Evolutionary conservation across 2,329 filamentous ascomycete species (phyloP).

Genomic region (Amauroascus verrucosus): DNA sequence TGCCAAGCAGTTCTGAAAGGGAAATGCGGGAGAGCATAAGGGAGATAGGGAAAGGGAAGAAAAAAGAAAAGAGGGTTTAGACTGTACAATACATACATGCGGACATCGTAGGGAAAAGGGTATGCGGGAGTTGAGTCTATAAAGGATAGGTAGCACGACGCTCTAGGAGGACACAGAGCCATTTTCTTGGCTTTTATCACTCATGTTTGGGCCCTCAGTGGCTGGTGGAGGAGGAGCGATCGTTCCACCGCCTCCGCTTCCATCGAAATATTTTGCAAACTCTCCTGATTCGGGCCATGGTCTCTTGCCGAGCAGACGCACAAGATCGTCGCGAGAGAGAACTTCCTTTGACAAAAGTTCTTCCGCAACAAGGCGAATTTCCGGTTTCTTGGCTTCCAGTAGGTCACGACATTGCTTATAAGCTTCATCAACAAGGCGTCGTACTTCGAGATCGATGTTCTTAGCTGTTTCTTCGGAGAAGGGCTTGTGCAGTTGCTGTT

Average conservation of each 20-base stretch:
- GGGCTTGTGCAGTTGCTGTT: conserved; percentile 79
- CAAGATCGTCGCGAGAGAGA: conserved; percentile 81
- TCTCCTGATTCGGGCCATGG: conserved; percentile 79
- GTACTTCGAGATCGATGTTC: conserved; percentile 83
- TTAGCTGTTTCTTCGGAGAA: conserved; percentile 92
- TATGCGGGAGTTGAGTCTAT: conserved; percentile 2
- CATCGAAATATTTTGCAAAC: conserved; percentile 86
- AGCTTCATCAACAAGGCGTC: conserved; percentile 81
- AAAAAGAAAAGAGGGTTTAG: conserved; percentile 6
- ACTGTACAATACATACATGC: conserved; percentile 9
- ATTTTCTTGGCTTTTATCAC: background rate
- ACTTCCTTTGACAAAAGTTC: conserved; percentile 89
- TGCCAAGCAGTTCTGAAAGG: background rate
- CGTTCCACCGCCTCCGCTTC: conserved; percentile 33
- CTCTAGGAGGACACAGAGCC: background rate
- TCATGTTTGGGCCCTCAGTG: conserved; percentile 9
- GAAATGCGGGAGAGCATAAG: background rate
- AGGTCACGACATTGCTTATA: conserved; percentile 84
- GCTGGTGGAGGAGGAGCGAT: conserved; percentile 17
- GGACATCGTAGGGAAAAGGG: background rate
- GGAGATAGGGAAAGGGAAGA: background rate
- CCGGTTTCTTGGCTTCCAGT: conserved; percentile 71
- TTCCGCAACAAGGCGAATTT: conserved; percentile 83
- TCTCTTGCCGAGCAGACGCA: conserved; percentile 71
- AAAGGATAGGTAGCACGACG: background rate